Base-by-base conservation (phyloP, 176 grass and related monocot species). In the Aegilops longissima region DNA sequence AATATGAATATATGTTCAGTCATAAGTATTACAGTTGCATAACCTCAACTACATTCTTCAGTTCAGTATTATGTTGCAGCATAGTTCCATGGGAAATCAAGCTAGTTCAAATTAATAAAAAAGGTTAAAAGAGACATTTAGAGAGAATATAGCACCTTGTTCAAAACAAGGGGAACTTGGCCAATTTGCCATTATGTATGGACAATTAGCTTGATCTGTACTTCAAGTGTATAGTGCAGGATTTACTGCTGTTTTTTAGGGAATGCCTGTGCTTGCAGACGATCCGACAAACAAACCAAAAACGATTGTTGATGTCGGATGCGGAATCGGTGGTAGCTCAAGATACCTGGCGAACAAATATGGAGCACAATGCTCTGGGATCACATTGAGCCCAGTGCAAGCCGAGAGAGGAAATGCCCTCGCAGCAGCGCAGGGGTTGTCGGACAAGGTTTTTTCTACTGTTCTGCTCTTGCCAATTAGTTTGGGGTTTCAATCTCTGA, bases 381-480 rank as follows among this genome's bases (percentile, higher is more conserved):
- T 98, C 68, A 98, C 96, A 4, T 61, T 98, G 84, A 98, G 96
- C 68, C 96, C 92, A n/a, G 90, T 98, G 61, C 96, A 98, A 80
- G 96, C 87, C 52, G 86, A 94, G 83, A 92, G 96, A 80, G 96
- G 93, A 73, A 92, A 89, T 38, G 84, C 82, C 72, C 92, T 98
- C 25, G 81, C 92, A 3, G 82, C 52, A 12, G 86, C 76, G 4
- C 78, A 96, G 66, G 93, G 92, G 5, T 86, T 98, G 65, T 75
- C 88, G 25, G 96, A 96, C 61, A 86, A 88, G 96, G 96, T 98
- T 80, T 23, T n/a, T 27, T 42, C n/a, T 21, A 81, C 76, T 65
- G 34, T 52, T 42, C 0, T 8, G 29, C 45, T 66, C 10, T 64
- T 40, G 2, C 66, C 18, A 33, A 9, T 44, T 68, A 35, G 20